These are phyloP conservation scores for Carex kokanica DNA, from an alignment of 176 grass and related monocot species.

Conservation along the genomic window DNA sequence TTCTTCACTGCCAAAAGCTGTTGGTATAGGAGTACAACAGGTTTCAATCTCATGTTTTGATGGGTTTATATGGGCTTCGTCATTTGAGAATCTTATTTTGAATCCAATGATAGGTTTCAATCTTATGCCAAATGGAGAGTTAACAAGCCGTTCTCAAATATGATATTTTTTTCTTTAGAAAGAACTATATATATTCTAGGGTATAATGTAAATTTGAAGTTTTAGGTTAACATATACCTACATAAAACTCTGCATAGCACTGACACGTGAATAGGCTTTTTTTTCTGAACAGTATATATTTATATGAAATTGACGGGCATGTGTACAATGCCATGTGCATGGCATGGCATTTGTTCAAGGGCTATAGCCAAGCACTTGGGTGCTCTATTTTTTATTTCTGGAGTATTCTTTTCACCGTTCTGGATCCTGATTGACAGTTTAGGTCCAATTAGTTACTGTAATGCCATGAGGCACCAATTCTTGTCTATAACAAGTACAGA, in stretches of 20 bases:
- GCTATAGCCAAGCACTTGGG: neutral
- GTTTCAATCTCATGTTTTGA: neutral
- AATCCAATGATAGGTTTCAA: neutral
- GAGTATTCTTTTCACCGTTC: neutral
- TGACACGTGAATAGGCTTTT: too few species aligned
- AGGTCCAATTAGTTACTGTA: neutral
- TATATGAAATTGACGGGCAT: neutral
- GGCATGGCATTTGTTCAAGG: neutral
- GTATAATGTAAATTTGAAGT: neutral
- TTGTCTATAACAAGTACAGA: neutral
- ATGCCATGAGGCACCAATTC: neutral
- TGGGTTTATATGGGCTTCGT: neutral
- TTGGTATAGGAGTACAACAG: neutral
- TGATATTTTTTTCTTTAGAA: neutral
- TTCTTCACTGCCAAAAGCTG: slow-evolving; percentile 88
- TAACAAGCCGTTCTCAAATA: neutral
- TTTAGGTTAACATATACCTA: neutral
- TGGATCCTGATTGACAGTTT: neutral
- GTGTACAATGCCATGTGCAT: neutral
- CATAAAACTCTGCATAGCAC: too few species aligned
- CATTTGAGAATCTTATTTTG: neutral
- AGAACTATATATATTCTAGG: slow-evolving; percentile 8
- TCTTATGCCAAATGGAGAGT: neutral
- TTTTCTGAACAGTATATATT: neutral
- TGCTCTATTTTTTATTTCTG: neutral